phyloP scores from a whole-genome alignment of 2,329 filamentous ascomycete species.

The Fusarium torulosum region DNA sequence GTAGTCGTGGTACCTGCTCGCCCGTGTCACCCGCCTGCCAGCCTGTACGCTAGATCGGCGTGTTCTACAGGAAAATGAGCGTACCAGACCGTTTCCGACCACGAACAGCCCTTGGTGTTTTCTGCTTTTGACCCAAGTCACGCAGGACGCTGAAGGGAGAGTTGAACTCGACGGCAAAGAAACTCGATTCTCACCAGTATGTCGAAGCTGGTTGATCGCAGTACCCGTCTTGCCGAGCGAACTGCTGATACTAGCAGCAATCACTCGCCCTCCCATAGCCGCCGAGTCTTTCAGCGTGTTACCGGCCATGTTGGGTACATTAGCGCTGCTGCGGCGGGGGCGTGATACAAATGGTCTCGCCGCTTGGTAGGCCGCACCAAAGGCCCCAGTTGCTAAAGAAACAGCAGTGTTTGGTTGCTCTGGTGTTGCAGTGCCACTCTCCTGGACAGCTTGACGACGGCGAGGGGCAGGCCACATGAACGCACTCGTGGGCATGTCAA shows the following conservation, averaged over 20 bases:
- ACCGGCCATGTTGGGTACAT: slow-evolving; percentile 51
- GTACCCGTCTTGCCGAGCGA: slow-evolving; percentile 80
- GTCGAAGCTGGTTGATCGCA: slow-evolving; percentile 76
- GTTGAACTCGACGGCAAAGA: slow-evolving; percentile 71
- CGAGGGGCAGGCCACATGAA: slow-evolving; percentile 88
- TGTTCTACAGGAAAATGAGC: slow-evolving; percentile 72
- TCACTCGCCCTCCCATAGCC: slow-evolving; percentile 77
- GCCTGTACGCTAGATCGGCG: slow-evolving; percentile 67
- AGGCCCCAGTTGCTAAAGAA: slow-evolving; percentile 76
- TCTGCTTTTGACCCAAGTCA: slow-evolving; percentile 74
- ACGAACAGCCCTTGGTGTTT: slow-evolving; percentile 73
- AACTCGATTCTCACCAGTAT: slow-evolving; percentile 81
- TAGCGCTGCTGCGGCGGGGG: slow-evolving; percentile 65
- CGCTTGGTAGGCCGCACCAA: slow-evolving; percentile 77
- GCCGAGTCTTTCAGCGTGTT: slow-evolving; percentile 69
- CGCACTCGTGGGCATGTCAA: slow-evolving; percentile 85
- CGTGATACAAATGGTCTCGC: slow-evolving; percentile 71
- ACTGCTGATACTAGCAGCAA: slow-evolving; percentile 79
- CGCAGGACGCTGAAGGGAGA: slow-evolving; percentile 69
- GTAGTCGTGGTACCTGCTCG: slow-evolving; percentile 73
- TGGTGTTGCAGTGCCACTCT: slow-evolving; percentile 60
- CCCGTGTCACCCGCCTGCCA: slow-evolving; percentile 65
- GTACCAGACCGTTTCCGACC: slow-evolving; percentile 73
- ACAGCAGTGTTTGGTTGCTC: slow-evolving; percentile 69
- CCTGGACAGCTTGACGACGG: slow-evolving; percentile 60